phyloP scores from a whole-genome alignment of 2,329 filamentous ascomycete genomes.

The Trichoderma sp. region DNA sequence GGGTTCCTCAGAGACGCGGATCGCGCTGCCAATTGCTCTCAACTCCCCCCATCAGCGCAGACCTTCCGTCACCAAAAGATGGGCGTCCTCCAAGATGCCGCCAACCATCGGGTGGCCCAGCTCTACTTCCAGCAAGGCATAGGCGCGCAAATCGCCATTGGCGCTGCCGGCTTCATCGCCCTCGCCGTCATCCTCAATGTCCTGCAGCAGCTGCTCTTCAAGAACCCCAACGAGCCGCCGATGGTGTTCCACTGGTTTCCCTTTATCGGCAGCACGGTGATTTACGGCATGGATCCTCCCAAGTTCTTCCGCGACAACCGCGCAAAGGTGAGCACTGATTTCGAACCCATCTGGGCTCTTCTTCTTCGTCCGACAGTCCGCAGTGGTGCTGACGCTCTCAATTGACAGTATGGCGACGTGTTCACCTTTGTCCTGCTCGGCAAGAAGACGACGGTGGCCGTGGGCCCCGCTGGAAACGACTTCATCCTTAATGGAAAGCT shows the following conservation, averaged over 20 bases:
- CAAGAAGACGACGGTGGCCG: conserved; percentile 83
- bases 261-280: conserved; percentile 85
- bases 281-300: conserved; percentile 93
- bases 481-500: conserved; percentile 91
- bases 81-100: conserved; percentile 58
- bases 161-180: conserved; percentile 49
- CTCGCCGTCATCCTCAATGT: conserved; percentile 76
- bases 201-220: conserved; percentile 74
- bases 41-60: no score
- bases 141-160: conserved; percentile 51
- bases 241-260: conserved; percentile 82
- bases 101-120: conserved; percentile 53
- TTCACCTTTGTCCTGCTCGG: conserved; percentile 89
- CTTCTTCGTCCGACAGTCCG: neutral
- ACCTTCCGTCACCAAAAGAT: conserved; percentile 41
- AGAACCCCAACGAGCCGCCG: conserved; percentile 78
- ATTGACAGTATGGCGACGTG: conserved; percentile 74
- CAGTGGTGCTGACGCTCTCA: neutral
- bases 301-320: conserved; percentile 78
- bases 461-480: conserved; percentile 82
- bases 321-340: conserved; percentile 62
- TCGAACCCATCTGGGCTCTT: neutral
- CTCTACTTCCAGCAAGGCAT: conserved; percentile 53
- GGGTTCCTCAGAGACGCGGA: neutral
- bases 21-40: neutral